Percentiles rank a stretch among this genome's conserved stretches.
phyloP scores from a whole-genome alignment of 768 basidiomycete species.

The Hericium rajendrae region DNA sequence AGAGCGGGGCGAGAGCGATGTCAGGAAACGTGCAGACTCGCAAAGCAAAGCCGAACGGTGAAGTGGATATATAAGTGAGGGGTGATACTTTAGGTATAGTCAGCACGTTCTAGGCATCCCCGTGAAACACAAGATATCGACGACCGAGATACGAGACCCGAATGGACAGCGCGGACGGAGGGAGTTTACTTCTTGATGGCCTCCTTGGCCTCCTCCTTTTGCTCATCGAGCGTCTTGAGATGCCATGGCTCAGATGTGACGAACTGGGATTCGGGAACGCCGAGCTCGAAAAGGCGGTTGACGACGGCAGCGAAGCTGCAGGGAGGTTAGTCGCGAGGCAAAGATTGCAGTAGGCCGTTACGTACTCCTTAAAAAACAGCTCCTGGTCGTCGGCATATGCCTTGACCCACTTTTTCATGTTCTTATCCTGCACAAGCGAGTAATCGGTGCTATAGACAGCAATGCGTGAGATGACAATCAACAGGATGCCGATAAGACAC shows the following conservation, averaged over 20 bases:
- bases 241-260: constrained; percentile 64
- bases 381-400: constrained; percentile 79
- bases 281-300: constrained; percentile 80
- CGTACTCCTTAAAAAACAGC: constrained; percentile 91
- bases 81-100: too few species aligned
- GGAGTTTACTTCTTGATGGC: background rate
- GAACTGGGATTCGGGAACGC: constrained; percentile 79
- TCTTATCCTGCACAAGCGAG: constrained; percentile 81
- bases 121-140: too few species aligned
- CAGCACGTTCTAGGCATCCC: too few species aligned
- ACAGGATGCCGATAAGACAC: constrained; percentile 20
- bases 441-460: constrained; percentile 61
- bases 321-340: background rate
- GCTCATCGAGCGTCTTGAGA: constrained; percentile 43
- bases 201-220: constrained; percentile 13
- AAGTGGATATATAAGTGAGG: too few species aligned
- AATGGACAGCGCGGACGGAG: too few species aligned
- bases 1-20: too few species aligned
- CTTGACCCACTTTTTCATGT: constrained; percentile 82
- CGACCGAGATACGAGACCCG: too few species aligned
- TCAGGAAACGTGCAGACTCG: too few species aligned
- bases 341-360: constrained; percentile 7
- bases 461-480: background rate
- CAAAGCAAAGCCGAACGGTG: too few species aligned
- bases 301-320: constrained; percentile 76